Base-by-base conservation (phyloP, 257 asterid genomes). In the Solanum paucissectum region DNA sequence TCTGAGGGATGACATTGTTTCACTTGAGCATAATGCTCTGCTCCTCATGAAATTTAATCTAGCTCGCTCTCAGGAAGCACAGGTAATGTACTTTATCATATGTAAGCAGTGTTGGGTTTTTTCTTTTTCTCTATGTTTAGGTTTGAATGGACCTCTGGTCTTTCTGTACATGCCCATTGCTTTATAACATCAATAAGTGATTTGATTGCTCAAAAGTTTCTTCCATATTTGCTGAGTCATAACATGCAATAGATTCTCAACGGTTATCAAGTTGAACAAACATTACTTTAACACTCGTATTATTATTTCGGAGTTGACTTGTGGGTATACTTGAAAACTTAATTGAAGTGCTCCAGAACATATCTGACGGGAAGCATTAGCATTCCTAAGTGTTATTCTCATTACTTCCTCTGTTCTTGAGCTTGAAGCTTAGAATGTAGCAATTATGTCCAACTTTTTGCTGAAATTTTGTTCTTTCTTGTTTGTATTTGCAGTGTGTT, bases 21-120 rank as follows among this genome's bases (percentile, higher is more conserved):
- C 92, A 16, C 94, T 94, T 68, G 98, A 96, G 93, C 89, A 87
- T 38, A 95, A 93, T 91, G 93, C 93, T 12, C 87, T 93, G 29
- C 92, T 87, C 87, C 98, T 88, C 42, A 82, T 90, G n/a, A 96
- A 92, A 88, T 86, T 87, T 68, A 87, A 88, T 72, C 87, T 66
- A 29, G 86, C 93, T 32, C 87, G 88, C 36, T 58, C 52, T 91
- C 90, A 85, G 86, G 96, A 94, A 81, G 87, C 89, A 16, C 94
- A 94, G 98, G 99, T 96, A 92, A 52, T 83, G 42, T 75, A 86
- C 86, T 60, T 87, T 89, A 37, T 36, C 84, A 79, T 79, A 44
- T 1, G 64, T 44, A 44, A 79, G 84, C 84, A 44, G 52, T 37
- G 33, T 74, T 74, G 32, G 0, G 18, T 44, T 25, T 79, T 25